These are phyloP conservation scores for Periglandula ipomoeae DNA, from an alignment of 2,329 filamentous ascomycete species.

Conservation along the genomic window DNA sequence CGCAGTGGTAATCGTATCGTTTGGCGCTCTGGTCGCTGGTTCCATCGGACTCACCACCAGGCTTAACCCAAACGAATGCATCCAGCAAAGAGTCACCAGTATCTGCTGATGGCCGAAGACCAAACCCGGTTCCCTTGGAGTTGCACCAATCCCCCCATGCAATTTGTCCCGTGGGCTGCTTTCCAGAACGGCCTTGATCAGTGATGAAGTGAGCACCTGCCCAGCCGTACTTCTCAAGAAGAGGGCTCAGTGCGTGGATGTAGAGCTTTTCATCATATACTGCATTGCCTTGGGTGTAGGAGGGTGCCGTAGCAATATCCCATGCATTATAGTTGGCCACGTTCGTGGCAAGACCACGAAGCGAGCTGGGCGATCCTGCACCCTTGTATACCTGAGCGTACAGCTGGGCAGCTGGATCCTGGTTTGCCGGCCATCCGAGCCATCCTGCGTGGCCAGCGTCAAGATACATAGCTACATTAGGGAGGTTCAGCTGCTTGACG, in stretches of 20 bases:
- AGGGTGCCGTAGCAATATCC: conserved; percentile 30
- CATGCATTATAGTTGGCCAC: conserved; percentile 50
- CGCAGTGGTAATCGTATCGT: conserved; percentile 27
- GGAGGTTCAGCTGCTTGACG: conserved; percentile 40
- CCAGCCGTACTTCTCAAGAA: conserved; percentile 41
- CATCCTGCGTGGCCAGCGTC: conserved; percentile 50
- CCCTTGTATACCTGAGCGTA: conserved; percentile 39
- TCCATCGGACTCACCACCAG: conserved; percentile 47
- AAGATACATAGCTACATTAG: conserved; percentile 49
- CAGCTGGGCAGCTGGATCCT: conserved; percentile 36
- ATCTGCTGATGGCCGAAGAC: conserved; percentile 51
- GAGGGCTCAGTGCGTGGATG: conserved; percentile 53
- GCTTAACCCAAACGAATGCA: conserved; percentile 64
- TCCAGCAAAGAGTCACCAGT: conserved; percentile 51
- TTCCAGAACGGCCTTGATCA: conserved; percentile 42
- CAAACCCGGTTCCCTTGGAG: conserved; percentile 53
- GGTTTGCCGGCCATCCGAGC: conserved; percentile 49
- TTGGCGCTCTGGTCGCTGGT: conserved; percentile 15
- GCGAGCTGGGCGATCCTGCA: conserved; percentile 36
- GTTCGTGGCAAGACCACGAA: conserved; percentile 48
- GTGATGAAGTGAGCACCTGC: conserved; percentile 36
- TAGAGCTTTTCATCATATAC: conserved; percentile 49
- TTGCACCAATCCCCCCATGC: conserved; percentile 64
- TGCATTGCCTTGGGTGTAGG: conserved; percentile 37
- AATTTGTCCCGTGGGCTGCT: conserved; percentile 52